A percentile compares a stretch with the other conserved stretches of the same genome.
Evolutionary conservation across 1,284 basidiomycete genomes (phyloP).

Genomic region (Pyrrhoderma lamaoense): DNA sequence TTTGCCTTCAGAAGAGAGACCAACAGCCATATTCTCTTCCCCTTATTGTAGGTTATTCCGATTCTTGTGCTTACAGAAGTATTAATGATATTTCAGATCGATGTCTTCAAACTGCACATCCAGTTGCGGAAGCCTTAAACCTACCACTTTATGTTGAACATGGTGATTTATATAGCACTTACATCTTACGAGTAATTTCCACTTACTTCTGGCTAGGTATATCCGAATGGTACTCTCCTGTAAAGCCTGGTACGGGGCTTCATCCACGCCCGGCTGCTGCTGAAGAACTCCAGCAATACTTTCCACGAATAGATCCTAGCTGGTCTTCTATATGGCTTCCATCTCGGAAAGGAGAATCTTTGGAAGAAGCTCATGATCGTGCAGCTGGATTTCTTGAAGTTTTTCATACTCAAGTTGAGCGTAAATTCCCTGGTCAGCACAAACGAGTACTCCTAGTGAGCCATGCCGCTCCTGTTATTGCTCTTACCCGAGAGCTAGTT

Average conservation of each 20-base stretch:
- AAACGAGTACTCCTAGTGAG: conserved; percentile 58
- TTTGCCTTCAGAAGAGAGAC: conserved; percentile 59
- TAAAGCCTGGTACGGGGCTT: conserved; percentile 55
- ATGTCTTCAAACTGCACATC: conserved; percentile 73
- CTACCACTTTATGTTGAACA: conserved; percentile 64
- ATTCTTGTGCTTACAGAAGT: neutral
- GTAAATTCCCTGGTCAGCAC: conserved; percentile 35
- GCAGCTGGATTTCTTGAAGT: conserved; percentile 43
- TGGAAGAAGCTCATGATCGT: conserved; percentile 58
- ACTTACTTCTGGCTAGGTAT: conserved; percentile 40
- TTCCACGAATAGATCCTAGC: conserved; percentile 52
- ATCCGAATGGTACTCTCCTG: conserved; percentile 81
- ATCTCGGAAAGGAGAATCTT: conserved; percentile 63
- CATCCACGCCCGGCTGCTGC: conserved; percentile 63
- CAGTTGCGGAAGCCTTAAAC: conserved; percentile 51
- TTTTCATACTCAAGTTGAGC: conserved; percentile 46
- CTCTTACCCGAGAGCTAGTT: conserved; percentile 52
- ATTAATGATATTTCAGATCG: conserved; percentile 45
- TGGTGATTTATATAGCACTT: conserved; percentile 36
- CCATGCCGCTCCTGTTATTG: conserved; percentile 76
- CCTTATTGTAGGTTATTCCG: conserved; percentile 55
- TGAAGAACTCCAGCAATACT: conserved; percentile 40
- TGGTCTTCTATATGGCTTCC: conserved; percentile 66
- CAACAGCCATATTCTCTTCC: conserved; percentile 73
- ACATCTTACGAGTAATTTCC: no score